phyloP scores from a whole-genome alignment of 257 asterid genomes.

The Orobanche coerulescens region DNA sequence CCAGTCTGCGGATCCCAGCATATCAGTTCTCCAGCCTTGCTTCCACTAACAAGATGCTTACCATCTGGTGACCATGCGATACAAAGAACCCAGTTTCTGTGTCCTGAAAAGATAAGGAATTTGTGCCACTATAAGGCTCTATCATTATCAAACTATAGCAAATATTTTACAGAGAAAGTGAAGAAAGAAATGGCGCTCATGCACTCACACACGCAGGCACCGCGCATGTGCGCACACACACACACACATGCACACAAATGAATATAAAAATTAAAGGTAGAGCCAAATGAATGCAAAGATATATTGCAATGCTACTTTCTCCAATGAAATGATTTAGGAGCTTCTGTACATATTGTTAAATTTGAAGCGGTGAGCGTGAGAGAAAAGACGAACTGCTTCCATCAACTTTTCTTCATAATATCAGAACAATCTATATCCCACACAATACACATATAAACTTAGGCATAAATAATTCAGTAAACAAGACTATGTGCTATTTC shows the following conservation, averaged over 20 bases:
- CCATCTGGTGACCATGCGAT: slow-evolving; percentile 98
- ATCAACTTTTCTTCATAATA: background rate
- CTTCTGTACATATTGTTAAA: too few species aligned
- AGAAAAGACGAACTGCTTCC: background rate
- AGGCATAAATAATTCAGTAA: background rate
- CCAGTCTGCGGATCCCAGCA: slow-evolving; percentile 93
- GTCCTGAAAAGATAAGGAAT: slow-evolving; percentile 45
- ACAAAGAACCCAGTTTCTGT: slow-evolving; percentile 88
- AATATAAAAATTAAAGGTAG: background rate
- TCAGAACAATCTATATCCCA: background rate
- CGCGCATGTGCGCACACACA: too few species aligned
- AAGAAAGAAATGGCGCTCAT: too few species aligned
- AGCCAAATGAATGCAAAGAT: background rate
- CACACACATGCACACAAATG: too few species aligned
- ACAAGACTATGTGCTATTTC: background rate
- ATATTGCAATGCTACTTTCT: background rate
- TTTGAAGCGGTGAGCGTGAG: too few species aligned
- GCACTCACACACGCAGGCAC: too few species aligned
- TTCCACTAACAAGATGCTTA: slow-evolving; percentile 83
- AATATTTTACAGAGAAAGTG: background rate
- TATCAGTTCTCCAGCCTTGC: slow-evolving; percentile 80
- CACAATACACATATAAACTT: background rate
- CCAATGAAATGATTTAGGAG: background rate
- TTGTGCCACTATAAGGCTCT: slow-evolving; percentile 6
- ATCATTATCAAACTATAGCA: background rate